Evolutionary conservation across 1,139 yeast genomes (phyloP), one percentile per base, ranked within the genome.

Genomic region (Geotrichum siamense): DNA sequence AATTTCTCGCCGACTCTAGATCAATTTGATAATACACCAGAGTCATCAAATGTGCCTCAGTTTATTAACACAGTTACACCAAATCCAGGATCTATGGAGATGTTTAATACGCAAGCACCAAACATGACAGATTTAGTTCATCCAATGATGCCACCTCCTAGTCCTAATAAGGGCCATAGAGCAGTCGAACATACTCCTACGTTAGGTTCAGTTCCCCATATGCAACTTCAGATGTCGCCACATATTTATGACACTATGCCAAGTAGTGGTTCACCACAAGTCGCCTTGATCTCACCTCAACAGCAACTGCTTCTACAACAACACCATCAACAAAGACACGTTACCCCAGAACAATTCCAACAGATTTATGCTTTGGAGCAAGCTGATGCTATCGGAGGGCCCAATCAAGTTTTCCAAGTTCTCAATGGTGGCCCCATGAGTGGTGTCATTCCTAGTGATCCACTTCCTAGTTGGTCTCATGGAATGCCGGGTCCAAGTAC

Each of bases 401-500:
- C 39, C 20, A 39, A 39, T 5, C 47, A 44, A 17, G 47, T 44
- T 12, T 44, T 39, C 21, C 47, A 44, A 36, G 41, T 45, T 27
- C 42, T 45, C 21, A 44, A 44, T 29, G 44, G 48, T 15, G 33
- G 36, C 20, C 38, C 43, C 10, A 33, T 39, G 36, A 16, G n/a
- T 3, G 30, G 30, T 5, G 30, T 34, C 16, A 32, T 38, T 6
- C 28, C 44, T 10, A 25, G 22, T 22, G 41, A 41, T 5, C 25
- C 45, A 8, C 13, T 63, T 44, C 56, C 59, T 19, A 19, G 8
- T 20, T 12, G 10, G 6, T 8, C n/a, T 8, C 68, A 67, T 0
- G 56, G 64, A 9, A 50, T 63, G 27, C 64, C 65, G 6, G 59
- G 60, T 3, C 34, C 30, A 9, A 67, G 67, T 4, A 49, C 51